These are phyloP conservation scores for Misopates orontium DNA, from an alignment of 257 asterid species.

Conservation along the genomic window DNA sequence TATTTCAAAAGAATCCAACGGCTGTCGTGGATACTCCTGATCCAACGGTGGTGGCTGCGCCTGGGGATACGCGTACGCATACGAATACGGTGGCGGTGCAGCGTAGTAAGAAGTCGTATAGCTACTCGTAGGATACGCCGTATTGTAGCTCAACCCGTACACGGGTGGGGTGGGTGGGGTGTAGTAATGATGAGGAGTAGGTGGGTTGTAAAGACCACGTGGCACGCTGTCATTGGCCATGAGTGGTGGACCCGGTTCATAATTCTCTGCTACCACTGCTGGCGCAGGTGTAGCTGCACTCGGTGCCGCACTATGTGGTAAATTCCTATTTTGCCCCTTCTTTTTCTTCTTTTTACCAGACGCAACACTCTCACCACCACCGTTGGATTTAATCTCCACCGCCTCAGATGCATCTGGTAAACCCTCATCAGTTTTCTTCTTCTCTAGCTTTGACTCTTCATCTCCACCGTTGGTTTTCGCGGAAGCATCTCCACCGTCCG, in stretches of 20 bases:
- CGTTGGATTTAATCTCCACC: slow-evolving; percentile 31
- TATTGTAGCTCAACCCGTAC: slow-evolving; percentile 62
- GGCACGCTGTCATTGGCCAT: slow-evolving; percentile 38
- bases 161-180: slow-evolving; percentile 38
- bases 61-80: slow-evolving; percentile 42
- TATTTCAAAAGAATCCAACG: slow-evolving; percentile 74
- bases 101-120: slow-evolving; percentile 56
- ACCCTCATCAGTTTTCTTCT: slow-evolving; percentile 41
- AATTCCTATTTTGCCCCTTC: slow-evolving; percentile 52
- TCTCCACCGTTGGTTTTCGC: slow-evolving; percentile 25
- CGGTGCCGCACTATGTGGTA: neutral
- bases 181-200: slow-evolving; percentile 17
- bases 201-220: slow-evolving; percentile 41
- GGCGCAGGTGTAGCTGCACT: neutral
- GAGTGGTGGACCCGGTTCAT: slow-evolving; percentile 30
- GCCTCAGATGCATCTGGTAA: slow-evolving; percentile 21
- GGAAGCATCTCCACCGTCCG: neutral
- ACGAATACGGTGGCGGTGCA: slow-evolving; percentile 47
- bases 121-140: slow-evolving; percentile 50
- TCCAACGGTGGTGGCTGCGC: slow-evolving; percentile 41
- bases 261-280: slow-evolving; percentile 23
- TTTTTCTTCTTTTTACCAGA: slow-evolving; percentile 56
- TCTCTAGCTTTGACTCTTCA: no score
- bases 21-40: slow-evolving; percentile 42
- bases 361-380: slow-evolving; percentile 19